Conservation (phyloP, 2,329 filamentous ascomycete species). For the Aspergillus quadricinctus region DNA sequence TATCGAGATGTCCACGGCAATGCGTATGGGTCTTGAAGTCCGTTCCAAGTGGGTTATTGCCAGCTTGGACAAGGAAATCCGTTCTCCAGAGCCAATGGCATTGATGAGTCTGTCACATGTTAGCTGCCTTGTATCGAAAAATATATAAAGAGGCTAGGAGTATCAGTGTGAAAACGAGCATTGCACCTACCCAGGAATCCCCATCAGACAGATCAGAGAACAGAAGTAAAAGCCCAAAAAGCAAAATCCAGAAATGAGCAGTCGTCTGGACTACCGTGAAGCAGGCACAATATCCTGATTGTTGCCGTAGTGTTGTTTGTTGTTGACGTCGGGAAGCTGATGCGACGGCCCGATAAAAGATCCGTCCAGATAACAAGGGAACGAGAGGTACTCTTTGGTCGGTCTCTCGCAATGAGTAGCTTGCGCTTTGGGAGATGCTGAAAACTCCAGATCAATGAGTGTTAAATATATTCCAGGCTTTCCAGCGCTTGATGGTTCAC, state of each 20-base stretch:
- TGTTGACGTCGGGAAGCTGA: constrained; percentile 25
- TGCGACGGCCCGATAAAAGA: constrained; percentile 32
- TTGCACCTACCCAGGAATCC: constrained; percentile 41
- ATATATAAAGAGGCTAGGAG: constrained; percentile 5
- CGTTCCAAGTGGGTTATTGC: constrained; percentile 71
- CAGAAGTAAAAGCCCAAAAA: constrained; percentile 2
- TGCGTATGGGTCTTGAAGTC: constrained; percentile 67
- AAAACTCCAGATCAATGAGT: not conserved
- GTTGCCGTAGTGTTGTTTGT: constrained; percentile 4
- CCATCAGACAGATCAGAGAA: constrained; percentile 27
- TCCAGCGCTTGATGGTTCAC: not conserved
- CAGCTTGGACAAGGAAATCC: constrained; percentile 77
- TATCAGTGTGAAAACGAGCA: not conserved
- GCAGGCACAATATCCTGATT: not conserved
- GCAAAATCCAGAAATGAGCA: not conserved
- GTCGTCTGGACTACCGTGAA: not conserved
- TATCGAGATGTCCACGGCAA: constrained; percentile 93
- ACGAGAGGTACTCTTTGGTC: not conserved
- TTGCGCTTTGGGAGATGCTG: not conserved
- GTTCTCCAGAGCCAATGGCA: constrained; percentile 76
- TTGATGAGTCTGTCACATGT: constrained; percentile 67
- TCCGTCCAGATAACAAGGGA: constrained; percentile 18
- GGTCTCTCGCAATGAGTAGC: not conserved
- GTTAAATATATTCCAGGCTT: not conserved
- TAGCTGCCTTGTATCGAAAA: constrained; percentile 10